phyloP scores from a whole-genome alignment of 305 asterid genomes.

The Rubia occidens region DNA sequence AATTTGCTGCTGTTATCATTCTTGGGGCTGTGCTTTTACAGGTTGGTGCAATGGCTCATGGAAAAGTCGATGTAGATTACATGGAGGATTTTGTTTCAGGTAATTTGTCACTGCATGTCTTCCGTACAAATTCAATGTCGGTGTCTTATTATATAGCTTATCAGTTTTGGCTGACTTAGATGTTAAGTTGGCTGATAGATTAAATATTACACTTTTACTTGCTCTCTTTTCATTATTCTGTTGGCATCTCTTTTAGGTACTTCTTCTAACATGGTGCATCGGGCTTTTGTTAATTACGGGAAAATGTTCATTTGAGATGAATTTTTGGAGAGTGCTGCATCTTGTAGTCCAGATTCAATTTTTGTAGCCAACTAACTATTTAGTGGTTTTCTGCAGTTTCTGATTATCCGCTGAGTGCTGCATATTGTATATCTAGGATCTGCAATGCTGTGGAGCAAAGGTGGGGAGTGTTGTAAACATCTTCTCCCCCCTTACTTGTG shows the following conservation, averaged over 20 bases:
- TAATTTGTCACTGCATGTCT: conserved; percentile 14
- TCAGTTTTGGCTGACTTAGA: not conserved
- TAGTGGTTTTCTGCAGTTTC: conserved; percentile 22
- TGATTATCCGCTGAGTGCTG: conserved; percentile 27
- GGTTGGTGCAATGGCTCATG: conserved; percentile 98
- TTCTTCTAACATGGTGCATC: not conserved
- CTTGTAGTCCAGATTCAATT: not conserved
- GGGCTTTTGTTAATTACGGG: not conserved
- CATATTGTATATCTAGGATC: conserved; percentile 27
- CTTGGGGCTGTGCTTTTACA: conserved; percentile 24
- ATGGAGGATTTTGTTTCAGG: conserved; percentile 79
- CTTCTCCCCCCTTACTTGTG: not conserved
- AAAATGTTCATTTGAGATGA: not conserved
- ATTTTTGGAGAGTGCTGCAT: not conserved
- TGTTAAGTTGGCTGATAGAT: not conserved
- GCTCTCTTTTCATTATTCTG: not conserved
- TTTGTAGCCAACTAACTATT: not conserved
- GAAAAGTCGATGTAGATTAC: conserved; percentile 67
- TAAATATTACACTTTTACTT: not conserved
- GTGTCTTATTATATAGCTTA: not conserved
- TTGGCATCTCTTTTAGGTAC: not conserved
- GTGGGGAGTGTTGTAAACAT: conserved; percentile 20
- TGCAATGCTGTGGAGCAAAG: conserved; percentile 25
- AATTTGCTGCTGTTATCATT: conserved; percentile 8
- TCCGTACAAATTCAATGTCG: not conserved